Evolutionary conservation across 2,329 filamentous ascomycete species (phyloP).

Genomic region (Alternaria sp.): DNA sequence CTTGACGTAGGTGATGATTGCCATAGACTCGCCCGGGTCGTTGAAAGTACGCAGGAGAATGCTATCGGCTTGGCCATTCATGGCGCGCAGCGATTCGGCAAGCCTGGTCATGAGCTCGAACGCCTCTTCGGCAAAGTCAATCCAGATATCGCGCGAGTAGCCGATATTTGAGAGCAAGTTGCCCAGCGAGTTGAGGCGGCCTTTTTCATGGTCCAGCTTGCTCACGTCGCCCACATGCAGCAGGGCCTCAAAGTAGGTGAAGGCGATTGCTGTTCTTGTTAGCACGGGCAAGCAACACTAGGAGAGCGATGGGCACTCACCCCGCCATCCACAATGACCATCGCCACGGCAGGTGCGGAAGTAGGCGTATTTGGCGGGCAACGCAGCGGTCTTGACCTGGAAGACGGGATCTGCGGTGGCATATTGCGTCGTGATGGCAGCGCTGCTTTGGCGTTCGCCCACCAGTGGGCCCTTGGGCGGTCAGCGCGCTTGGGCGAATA

Average conservation of each 20-base stretch:
- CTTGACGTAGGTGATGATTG: slow-evolving; percentile 84
- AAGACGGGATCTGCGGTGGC: slow-evolving; percentile 85
- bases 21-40: slow-evolving; percentile 68
- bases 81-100: slow-evolving; percentile 60
- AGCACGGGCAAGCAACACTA: slow-evolving; percentile 24
- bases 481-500: slow-evolving; percentile 21
- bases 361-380: slow-evolving; percentile 83
- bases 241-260: slow-evolving; percentile 89
- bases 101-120: slow-evolving; percentile 71
- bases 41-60: slow-evolving; percentile 76
- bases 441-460: slow-evolving; percentile 77
- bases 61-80: slow-evolving; percentile 59
- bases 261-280: slow-evolving; percentile 75
- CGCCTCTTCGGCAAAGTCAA: slow-evolving; percentile 83
- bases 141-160: slow-evolving; percentile 72
- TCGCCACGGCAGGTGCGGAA: slow-evolving; percentile 90
- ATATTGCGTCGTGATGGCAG: slow-evolving; percentile 82
- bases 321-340: slow-evolving; percentile 97
- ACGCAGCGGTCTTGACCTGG: slow-evolving; percentile 82
- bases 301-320: slow-evolving; percentile 61
- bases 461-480: slow-evolving; percentile 77
- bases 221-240: slow-evolving; percentile 69
- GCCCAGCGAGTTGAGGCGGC: slow-evolving; percentile 74
- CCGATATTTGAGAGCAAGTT: slow-evolving; percentile 73
- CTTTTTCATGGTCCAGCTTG: slow-evolving; percentile 72